Evolutionary conservation across 2,329 filamentous ascomycete genomes (phyloP).

Genomic region (Raffaelea ambrosiae): DNA sequence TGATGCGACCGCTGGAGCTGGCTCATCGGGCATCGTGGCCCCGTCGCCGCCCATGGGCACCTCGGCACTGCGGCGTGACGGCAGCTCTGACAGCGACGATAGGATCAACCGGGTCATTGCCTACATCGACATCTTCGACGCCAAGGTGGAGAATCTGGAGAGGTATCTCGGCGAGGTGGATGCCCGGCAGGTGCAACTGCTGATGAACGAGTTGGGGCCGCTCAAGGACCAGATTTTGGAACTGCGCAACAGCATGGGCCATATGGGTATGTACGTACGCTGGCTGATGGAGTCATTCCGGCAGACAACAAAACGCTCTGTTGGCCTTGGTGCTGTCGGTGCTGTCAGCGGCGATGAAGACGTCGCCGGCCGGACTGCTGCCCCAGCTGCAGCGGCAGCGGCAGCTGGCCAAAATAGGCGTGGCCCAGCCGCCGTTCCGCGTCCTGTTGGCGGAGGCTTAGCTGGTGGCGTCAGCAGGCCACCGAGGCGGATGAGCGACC

Average conservation of each 20-base stretch:
- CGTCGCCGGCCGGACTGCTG: background rate
- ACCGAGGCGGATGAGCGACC: constrained; percentile 10
- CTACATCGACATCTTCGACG: constrained; percentile 43
- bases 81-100: constrained; percentile 11
- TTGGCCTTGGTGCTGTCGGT: constrained; percentile 1
- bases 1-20: too few species aligned
- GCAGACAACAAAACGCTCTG: constrained; percentile 10
- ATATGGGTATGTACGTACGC: constrained; percentile 50
- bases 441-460: too few species aligned
- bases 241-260: constrained; percentile 46
- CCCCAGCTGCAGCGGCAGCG: background rate
- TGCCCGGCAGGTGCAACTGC: constrained; percentile 50
- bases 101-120: constrained; percentile 32
- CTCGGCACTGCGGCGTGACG: background rate
- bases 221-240: constrained; percentile 57
- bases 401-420: too few species aligned
- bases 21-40: too few species aligned
- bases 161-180: constrained; percentile 50
- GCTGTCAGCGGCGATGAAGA: background rate
- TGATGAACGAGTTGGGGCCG: constrained; percentile 52
- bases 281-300: constrained; percentile 38
- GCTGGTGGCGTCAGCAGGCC: background rate
- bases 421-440: too few species aligned
- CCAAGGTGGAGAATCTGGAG: constrained; percentile 47
- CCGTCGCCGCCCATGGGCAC: background rate